Evolutionary conservation across 495 filamentous ascomycete genomes (phyloP), one percentile per base, ranked within the genome.

Genomic region (Penicillium mononematosum): DNA sequence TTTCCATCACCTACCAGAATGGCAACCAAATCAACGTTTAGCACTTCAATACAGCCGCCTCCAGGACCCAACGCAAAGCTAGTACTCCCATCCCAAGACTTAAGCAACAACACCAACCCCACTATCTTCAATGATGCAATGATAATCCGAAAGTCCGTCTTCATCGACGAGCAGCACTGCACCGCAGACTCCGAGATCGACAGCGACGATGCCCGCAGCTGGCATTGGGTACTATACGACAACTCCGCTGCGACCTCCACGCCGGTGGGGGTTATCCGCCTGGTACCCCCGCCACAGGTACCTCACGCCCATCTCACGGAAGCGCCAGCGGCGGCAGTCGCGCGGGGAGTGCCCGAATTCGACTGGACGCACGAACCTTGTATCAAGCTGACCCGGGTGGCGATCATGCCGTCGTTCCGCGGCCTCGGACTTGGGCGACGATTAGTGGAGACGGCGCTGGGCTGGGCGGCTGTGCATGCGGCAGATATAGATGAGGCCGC

Each of bases 161-260:
- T 90, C 70, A 83, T 92, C 14, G 55, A 78, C 20, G 92, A 96
- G 70, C 92, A 96, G 62, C 60, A 75, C 11, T 82, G 88, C 27
- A 80, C 87, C 0, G 68, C 83, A 0, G 81, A 83, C 3, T 79
- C 81, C 62, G 93, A 98, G 64, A 76, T 88, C 63, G 93, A 98
- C 74, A 70, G 71, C 3, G 90, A 96, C 69, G 93, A 98, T 69
- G 19, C 73, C 2, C 81, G 89, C 8, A 85, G 82, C 58, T 91
- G 84, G 75, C 92, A 96, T 69, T 96, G 89, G 87, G 82, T 96
- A 29, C 73, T 85, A 27, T 95, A 91, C 72, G 59, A 54, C 6
- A 22, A 50, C 36, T 32, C 19, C 39, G 20, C 9, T 46, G 10
- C 4, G 29, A 43, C 10, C 19, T 7, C n/a, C 50, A 36, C 51